These are phyloP conservation scores for Leccinum truebloodii DNA, from an alignment of 768 basidiomycete species.

Conservation along the genomic window DNA sequence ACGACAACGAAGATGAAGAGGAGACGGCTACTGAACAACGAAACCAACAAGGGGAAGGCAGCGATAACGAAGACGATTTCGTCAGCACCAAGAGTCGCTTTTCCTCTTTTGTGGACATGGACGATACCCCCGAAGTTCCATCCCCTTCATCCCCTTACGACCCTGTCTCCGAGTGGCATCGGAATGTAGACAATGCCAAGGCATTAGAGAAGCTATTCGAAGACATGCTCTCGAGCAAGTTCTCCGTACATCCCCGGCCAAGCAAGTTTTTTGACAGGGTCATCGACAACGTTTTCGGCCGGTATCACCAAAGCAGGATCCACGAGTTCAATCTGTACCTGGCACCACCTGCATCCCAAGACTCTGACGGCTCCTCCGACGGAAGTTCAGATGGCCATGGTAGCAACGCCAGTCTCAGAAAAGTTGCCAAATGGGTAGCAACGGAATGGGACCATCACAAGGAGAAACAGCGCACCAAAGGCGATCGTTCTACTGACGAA, in stretches of 20 bases:
- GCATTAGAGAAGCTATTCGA: slow-evolving; percentile 60
- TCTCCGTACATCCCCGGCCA: slow-evolving; percentile 53
- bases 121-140: slow-evolving; percentile 10
- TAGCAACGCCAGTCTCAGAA: slow-evolving; percentile 23
- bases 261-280: slow-evolving; percentile 48
- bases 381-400: slow-evolving; percentile 30
- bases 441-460: slow-evolving; percentile 36
- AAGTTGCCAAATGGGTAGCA: slow-evolving; percentile 39
- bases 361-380: slow-evolving; percentile 20
- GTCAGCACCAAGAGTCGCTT: slow-evolving; percentile 34
- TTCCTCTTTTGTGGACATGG: slow-evolving; percentile 24
- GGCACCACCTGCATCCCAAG: slow-evolving; percentile 43
- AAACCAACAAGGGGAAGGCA: slow-evolving; percentile 9
- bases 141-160: slow-evolving; percentile 23
- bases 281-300: slow-evolving; percentile 53
- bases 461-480: slow-evolving; percentile 22
- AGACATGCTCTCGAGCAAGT: slow-evolving; percentile 56
- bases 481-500: slow-evolving; percentile 32
- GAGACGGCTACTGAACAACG: slow-evolving; percentile 20
- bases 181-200: slow-evolving; percentile 39
- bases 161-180: slow-evolving; percentile 40
- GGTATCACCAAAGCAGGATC: slow-evolving; percentile 43
- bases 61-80: slow-evolving; percentile 29
- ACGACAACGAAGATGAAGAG: slow-evolving; percentile 14
- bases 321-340: slow-evolving; percentile 56